Base-by-base conservation (phyloP, 805 yeast species). In the Suhomyces faveliae region DNA sequence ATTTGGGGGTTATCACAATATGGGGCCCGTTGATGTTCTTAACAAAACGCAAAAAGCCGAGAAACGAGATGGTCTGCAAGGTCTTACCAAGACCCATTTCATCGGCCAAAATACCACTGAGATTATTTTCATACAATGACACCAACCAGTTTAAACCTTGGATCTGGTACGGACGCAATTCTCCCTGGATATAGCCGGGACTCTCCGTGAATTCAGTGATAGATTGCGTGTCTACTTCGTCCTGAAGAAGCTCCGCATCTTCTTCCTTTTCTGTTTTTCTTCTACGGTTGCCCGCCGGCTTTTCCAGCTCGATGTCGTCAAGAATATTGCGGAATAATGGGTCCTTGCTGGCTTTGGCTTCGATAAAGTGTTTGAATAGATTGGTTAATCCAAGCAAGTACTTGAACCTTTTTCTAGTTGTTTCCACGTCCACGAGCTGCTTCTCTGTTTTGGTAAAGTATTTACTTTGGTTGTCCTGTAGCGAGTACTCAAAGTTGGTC, bases 41-140 rank as follows among this genome's bases (percentile, higher is more conserved):
- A 46, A 81, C 64, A 58, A 80, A 85, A 51, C 94, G 73, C 37
- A 87, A 67, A 59, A 83, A 87, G 2, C 92, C 92, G 40, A 87
- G 65, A 52, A 84, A 84, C 6, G 92, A 80, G 53, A 87, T 86
- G 0, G 92, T 87, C 63, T 87, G 94, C 49, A 87, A 68, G 3
- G 94, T 87, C 62, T 87, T 87, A 56, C 94, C 94, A 51, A 87
- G 67, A 1, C 94, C 94, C 94, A 87, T 87, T 67, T 87, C 94
- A 66, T 87, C 94, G 0, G 94, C 94, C 49, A 87, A 71, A 20
- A 87, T 86, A 50, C 94, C 94, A 1, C 87, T 79, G 40, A 87
- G 68, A 50, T 81, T 79, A 66, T 84, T 85, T 52, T 81, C 85
- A 56, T 83, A 80, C 50, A 87, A 66, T 1, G 85, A 76, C 11